Evolutionary conservation across 2,329 filamentous ascomycete genomes (phyloP), one percentile per base, ranked within the genome.

Genomic region (Fusarium beomiforme): DNA sequence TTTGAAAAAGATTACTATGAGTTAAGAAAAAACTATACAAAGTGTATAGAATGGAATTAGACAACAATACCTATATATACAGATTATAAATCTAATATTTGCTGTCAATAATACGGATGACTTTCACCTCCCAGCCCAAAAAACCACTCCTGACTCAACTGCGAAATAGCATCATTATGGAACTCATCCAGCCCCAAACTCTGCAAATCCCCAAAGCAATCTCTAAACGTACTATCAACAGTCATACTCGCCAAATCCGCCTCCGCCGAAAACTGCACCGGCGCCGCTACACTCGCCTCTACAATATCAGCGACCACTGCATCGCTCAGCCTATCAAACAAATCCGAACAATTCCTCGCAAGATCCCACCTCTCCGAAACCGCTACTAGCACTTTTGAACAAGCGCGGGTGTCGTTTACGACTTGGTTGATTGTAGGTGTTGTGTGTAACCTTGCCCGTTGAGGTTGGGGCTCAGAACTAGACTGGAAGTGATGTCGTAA

Each of bases 361-460:
- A 80, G 70, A 37, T 81, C 80, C 80, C 83, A 84, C 10, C 83
- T 72, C 42, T 85, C 83, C 0, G 82, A 83, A 0, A 84, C 81
- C 4, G 83, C 83, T 0, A 85, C 83, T 1, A 85, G 55, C 0
- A 85, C 81, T 17, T 83, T 85, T 6, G 83, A 85, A 58, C 83
- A 85, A 0, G 81, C 81, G 0, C 83, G 67, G 0, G 80, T 83
- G 21, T 80, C 79, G 33, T 83, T 83, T 29, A 84, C 81, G 11
- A 84, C 80, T 62, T 84, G 81, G 9, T 78, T 78, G n/a, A 83
- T 82, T 0, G 76, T 78, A 0, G 83, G 83, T 6, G 81, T 79
- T 1, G 70, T 59, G 7, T 75, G 61, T 9, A 84, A 69, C 13
- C 60, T 47, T 2, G 60, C 57, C 19, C 56, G 59, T 12, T 11